Evolutionary conservation across 2,329 filamentous ascomycete genomes (phyloP).

Genomic region (Fusarium sp.): DNA sequence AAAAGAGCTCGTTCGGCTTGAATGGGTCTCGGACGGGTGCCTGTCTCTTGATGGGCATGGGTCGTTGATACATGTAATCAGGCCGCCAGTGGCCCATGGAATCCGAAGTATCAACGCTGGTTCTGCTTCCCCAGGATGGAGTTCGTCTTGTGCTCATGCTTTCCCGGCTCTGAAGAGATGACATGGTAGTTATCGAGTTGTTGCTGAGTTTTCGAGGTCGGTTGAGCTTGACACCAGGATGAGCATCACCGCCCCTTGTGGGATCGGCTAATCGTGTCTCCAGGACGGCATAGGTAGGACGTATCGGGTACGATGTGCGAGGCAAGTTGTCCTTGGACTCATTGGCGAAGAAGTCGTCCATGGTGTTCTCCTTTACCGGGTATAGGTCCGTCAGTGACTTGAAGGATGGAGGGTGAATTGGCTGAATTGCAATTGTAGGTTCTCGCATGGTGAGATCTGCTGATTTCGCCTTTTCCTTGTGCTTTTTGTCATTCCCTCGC

Average conservation of each 20-base stretch:
- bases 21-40: constrained; percentile 40
- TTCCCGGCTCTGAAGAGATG: constrained; percentile 45
- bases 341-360: constrained; percentile 30
- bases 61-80: constrained; percentile 37
- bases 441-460: constrained; percentile 35
- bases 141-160: constrained; percentile 42
- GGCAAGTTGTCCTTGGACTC: constrained; percentile 18
- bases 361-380: constrained; percentile 30
- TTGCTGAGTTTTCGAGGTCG: constrained; percentile 50
- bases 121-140: constrained; percentile 49
- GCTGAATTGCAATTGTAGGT: constrained; percentile 34
- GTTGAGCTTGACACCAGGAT: constrained; percentile 44
- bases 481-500: constrained; percentile 23
- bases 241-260: constrained; percentile 32
- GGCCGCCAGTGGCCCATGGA: constrained; percentile 38
- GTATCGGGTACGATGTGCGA: constrained; percentile 35
- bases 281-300: constrained; percentile 47
- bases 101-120: constrained; percentile 54
- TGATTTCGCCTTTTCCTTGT: constrained; percentile 20
- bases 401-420: constrained; percentile 36
- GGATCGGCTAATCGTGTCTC: constrained; percentile 42
- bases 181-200: constrained; percentile 40
- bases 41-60: constrained; percentile 36
- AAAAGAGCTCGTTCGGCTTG: constrained; percentile 61
- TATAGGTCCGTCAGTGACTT: constrained; percentile 32